Evolutionary conservation across 202 grass and related monocot genomes (phyloP), one percentile per base, ranked within the genome.

Genomic region (Bolboschoenoplectus hybrid): DNA sequence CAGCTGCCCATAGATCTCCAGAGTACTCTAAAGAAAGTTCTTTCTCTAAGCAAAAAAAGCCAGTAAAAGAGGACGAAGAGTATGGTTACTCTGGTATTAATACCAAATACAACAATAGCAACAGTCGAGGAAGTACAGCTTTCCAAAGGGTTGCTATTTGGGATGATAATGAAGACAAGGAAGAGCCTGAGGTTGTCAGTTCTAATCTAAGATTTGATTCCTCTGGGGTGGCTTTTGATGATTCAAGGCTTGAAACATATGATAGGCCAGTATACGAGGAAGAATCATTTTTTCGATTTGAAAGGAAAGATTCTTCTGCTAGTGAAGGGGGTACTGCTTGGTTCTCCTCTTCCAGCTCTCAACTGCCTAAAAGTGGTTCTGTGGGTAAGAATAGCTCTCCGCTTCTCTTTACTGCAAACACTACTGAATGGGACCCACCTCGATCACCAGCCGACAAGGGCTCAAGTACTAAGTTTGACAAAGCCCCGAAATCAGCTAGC

Each of bases 171-270:
- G 38, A 10, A 16, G 16, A 71, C 0, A 36, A 84, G 2, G 64
- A 84, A 52, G 46, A 70, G 26, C 34, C 35, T 4, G 45, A 82
- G 16, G 7, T 45, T 63, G 3, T 35, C 60, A 82, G 80, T 82
- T 82, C 60, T 82, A 36, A 82, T 82, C 13, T 17, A 66, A 65
- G 40, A 64, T 51, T 47, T 67, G 41, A 82, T 82, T 67, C 60
- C 26, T 49, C 36, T n/a, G 77, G 40, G n/a, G 6, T 9, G 5
- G 5, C 5, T 62, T 81, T 82, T 36, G 41, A 82, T 66, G 80
- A 82, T 82, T 82, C 60, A 5, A 82, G 58, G 53, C 19, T 32
- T 57, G 60, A 50, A 35, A 50, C 19, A 66, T 60, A 50, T 34
- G 53, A 79, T 79, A 79, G 14, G 20, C 51, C 75, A 10, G 34